A percentile compares a stretch with the other conserved stretches of the same genome.
phyloP scores from a whole-genome alignment of 306 rosid species.

The Dryas octopetala region DNA sequence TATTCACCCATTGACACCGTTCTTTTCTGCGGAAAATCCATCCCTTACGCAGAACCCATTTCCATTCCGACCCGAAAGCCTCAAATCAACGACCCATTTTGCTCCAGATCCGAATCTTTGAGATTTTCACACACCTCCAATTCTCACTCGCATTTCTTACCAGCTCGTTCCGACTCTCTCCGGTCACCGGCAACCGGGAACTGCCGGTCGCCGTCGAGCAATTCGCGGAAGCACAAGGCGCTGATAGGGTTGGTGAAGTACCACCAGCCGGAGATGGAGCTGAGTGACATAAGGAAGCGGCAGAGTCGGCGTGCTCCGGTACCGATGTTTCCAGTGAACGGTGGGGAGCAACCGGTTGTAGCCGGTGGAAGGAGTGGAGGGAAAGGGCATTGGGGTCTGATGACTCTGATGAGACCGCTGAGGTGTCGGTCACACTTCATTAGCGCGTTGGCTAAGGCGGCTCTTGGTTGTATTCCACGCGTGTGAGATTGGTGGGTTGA shows the following conservation, averaged over 20 bases:
- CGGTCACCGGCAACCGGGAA: conserved; percentile 14
- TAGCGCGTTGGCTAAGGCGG: conserved; percentile 26
- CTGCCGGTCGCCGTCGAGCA: conserved; percentile 9
- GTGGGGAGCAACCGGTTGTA: conserved; percentile 13
- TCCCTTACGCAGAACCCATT: no score
- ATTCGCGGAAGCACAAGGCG: conserved; percentile 28
- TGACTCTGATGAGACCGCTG: conserved; percentile 25
- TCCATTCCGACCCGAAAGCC: no score
- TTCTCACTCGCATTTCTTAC: neutral
- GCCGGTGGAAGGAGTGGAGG: neutral
- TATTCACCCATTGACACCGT: no score
- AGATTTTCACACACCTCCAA: neutral
- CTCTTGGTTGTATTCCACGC: conserved; percentile 35
- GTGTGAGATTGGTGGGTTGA: neutral
- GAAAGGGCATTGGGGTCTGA: conserved; percentile 27
- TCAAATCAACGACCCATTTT: no score
- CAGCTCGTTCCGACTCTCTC: conserved; percentile 9
- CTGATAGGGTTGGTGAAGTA: conserved; percentile 39
- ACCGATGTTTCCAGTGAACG: conserved; percentile 28
- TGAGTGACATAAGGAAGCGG: conserved; percentile 43
- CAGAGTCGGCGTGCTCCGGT: conserved; percentile 30
- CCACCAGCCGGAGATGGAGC: conserved; percentile 42
- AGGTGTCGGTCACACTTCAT: conserved; percentile 29
- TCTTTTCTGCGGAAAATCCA: no score
- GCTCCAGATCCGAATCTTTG: conserved; percentile 20